A percentile compares a stretch with the other conserved stretches of the same genome.
Evolutionary conservation across 2,329 filamentous ascomycete species (phyloP).

Genomic region (Davidsoniella eucalypti): DNA sequence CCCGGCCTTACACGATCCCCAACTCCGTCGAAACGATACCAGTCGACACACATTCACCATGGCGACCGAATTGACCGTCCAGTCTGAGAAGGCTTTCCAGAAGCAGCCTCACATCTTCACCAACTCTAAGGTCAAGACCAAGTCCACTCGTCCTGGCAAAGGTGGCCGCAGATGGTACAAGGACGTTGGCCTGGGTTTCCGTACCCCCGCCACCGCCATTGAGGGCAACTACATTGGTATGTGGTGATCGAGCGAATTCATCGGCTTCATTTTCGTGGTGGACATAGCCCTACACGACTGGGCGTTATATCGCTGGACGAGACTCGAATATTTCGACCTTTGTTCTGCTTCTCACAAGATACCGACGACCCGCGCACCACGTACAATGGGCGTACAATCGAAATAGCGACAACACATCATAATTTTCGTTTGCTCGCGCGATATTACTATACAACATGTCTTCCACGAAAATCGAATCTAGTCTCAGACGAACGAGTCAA

Average conservation of each 20-base stretch:
- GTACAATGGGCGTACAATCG: no score
- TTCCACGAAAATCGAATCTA: no score
- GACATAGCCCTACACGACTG: not conserved
- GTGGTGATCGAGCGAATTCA: conserved; percentile 23
- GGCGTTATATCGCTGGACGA: no score
- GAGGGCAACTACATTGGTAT: conserved; percentile 98
- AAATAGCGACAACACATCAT: no score
- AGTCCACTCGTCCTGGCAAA: conserved; percentile 76
- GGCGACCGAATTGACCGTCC: conserved; percentile 98
- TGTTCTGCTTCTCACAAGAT: no score
- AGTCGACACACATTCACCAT: conserved; percentile 34
- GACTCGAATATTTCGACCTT: no score
- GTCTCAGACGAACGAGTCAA: not conserved
- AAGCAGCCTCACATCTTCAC: conserved; percentile 99
- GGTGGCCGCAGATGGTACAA: conserved; percentile 92
- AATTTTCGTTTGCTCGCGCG: no score
- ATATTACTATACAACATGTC: no score
- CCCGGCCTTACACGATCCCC: conserved; percentile 9
- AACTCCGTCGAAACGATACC: conserved; percentile 13
- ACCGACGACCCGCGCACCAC: no score
- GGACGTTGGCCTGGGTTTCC: conserved; percentile 98
- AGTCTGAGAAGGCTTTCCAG: conserved; percentile 99
- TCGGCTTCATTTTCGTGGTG: not conserved
- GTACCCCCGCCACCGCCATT: conserved; percentile 96
- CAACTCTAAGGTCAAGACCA: conserved; percentile 84